Evolutionary conservation across 345 rosid species (phyloP).

Genomic region (Salix koriyanagi): DNA sequence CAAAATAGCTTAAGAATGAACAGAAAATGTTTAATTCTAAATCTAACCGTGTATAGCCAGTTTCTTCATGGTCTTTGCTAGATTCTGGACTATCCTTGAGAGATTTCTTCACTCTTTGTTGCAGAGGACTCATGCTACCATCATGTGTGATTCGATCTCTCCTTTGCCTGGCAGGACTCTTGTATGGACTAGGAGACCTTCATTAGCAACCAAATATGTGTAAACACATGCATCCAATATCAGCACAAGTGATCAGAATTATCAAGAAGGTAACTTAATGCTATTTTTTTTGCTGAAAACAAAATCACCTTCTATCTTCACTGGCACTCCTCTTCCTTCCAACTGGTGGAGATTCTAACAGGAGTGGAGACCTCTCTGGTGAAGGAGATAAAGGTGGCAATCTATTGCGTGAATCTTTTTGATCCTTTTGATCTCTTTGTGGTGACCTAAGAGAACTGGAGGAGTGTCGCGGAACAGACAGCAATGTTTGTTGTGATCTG

Average conservation of each 20-base stretch:
- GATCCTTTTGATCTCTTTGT: constrained; percentile 12
- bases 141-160: constrained; percentile 7
- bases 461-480: constrained; percentile 12
- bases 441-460: constrained; percentile 22
- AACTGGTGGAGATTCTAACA: constrained; percentile 20
- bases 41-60: constrained; percentile 30
- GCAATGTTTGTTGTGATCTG: constrained; percentile 25
- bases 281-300: neutral
- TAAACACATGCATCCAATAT: neutral
- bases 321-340: constrained; percentile 21
- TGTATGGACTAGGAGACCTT: constrained; percentile 12
- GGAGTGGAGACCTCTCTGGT: constrained; percentile 24
- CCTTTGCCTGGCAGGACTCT: constrained; percentile 10
- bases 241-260: neutral
- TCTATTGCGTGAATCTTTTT: constrained; percentile 15
- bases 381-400: constrained; percentile 24
- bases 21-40: neutral
- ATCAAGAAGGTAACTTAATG: neutral
- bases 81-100: constrained; percentile 26
- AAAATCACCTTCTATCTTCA: constrained; percentile 34
- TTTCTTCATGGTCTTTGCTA: constrained; percentile 29
- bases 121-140: constrained; percentile 25
- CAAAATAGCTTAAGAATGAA: neutral
- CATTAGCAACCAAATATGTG: neutral
- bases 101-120: constrained; percentile 29